Evolutionary conservation across 306 rosid species (phyloP), one percentile per base, ranked within the genome.

Genomic region (Prunus armeniaca): DNA sequence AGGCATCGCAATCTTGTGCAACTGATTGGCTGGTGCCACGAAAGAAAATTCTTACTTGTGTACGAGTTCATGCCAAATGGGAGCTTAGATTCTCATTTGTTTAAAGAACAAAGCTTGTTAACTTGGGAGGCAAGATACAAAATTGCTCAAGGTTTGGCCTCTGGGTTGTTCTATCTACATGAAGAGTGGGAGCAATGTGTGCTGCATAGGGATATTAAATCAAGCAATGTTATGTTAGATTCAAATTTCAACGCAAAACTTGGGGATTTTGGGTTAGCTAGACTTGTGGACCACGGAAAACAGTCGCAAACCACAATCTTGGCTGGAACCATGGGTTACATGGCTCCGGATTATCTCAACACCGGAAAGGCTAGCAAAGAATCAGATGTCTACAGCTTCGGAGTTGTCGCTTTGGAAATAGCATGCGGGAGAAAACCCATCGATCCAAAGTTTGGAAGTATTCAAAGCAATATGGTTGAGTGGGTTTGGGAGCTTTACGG

Each of bases 1-100:
- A 86, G 89, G 69, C 86, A 83, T 20, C 62, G 60, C 19, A 86
- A 86, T 76, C 72, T 86, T 54, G 84, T 83, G 0, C 52, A 76
- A 68, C 80, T 86, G 14, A 50, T 61, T 22, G 86, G 89, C 47
- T 86, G 87, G 89, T 80, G 84, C 63, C 87, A 86, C 7, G 28
- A 72, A 68, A 83, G 45, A 47, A 60, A 66, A 19, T 43, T 83
- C 4, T 18, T 85, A 8, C 75, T 75, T 7, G 47, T 75, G n/a
- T 75, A 78, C 0, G 83, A 81, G 17, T 54, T 49, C 71, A 80
- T 83, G 89, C 61, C 74, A 3, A 81, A 81, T 46, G 83, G 83
- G 0, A 81, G 87, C 80, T 70, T 81, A 19, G 72, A 69, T 47
- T 50, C 72, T 12, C 64, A 52, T 65, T 47, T 84, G 22, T 84